Conservation (phyloP, 2,329 filamentous ascomycete species). For the Pleurostoma richardsiae region DNA sequence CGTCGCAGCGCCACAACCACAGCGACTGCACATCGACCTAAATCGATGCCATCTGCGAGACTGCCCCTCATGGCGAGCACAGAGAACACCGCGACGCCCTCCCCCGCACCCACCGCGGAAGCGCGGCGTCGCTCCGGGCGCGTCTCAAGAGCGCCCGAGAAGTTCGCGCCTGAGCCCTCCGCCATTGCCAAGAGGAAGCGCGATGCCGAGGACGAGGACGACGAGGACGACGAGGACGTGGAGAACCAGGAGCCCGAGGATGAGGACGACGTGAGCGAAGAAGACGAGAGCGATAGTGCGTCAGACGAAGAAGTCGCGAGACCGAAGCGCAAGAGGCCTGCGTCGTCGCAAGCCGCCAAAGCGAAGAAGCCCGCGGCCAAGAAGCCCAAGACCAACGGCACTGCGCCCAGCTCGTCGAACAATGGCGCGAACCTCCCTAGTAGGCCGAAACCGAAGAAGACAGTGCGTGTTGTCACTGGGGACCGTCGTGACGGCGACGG, state of each 20-base stretch:
- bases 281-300: slow-evolving; percentile 15
- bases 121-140: slow-evolving; percentile 64
- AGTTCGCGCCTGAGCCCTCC: slow-evolving; percentile 51
- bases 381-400: slow-evolving; percentile 60
- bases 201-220: slow-evolving; percentile 37
- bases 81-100: slow-evolving; percentile 50
- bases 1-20: slow-evolving; percentile 12
- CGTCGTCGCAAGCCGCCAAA: slow-evolving; percentile 35
- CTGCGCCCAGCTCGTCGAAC: slow-evolving; percentile 29
- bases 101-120: slow-evolving; percentile 44
- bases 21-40: slow-evolving; percentile 16
- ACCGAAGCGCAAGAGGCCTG: slow-evolving; percentile 18
- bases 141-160: slow-evolving; percentile 56
- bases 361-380: slow-evolving; percentile 55
- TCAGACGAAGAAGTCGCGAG: slow-evolving; percentile 18
- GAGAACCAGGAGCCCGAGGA: slow-evolving; percentile 43
- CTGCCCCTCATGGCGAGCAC: slow-evolving; percentile 46
- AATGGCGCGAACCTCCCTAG: slow-evolving; percentile 38
- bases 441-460: slow-evolving; percentile 55
- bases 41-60: slow-evolving; percentile 32
- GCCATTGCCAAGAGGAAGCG: slow-evolving; percentile 54
- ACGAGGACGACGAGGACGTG: slow-evolving; percentile 36
- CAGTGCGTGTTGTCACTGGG: slow-evolving; percentile 41
- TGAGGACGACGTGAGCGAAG: slow-evolving; percentile 33
- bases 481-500: slow-evolving; percentile 46